Conservation (phyloP, 1,284 basidiomycete species). For the Ganoderma meredithae region DNA sequence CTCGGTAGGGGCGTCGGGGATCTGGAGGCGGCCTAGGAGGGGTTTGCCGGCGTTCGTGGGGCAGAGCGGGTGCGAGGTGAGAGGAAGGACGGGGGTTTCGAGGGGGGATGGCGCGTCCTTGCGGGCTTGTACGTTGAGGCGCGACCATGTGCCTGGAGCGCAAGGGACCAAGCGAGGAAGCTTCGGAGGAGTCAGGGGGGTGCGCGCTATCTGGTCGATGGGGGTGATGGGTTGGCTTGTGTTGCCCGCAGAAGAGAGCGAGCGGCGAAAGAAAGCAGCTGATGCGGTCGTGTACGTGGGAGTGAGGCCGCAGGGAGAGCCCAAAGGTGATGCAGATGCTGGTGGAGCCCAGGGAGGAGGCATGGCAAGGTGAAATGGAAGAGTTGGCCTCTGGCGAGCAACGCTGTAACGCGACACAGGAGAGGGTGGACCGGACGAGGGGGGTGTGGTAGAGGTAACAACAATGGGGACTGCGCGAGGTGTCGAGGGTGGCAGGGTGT, state of each 20-base stretch:
- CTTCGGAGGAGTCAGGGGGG: conserved; percentile 38
- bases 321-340: conserved; percentile 12
- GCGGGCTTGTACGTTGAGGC: conserved; percentile 19
- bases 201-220: conserved; percentile 41
- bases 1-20: conserved; percentile 17
- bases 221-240: conserved; percentile 38
- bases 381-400: conserved; percentile 36
- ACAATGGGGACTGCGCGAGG: conserved; percentile 10
- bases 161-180: conserved; percentile 30
- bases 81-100: conserved; percentile 15
- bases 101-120: conserved; percentile 20
- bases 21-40: conserved; percentile 20
- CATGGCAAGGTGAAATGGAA: conserved; percentile 38
- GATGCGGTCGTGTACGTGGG: conserved; percentile 9
- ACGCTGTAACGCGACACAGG: conserved; percentile 41
- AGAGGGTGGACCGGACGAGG: neutral
- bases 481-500: neutral
- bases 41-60: conserved; percentile 15
- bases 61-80: conserved; percentile 22
- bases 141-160: conserved; percentile 26
- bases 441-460: neutral
- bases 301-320: conserved; percentile 5
- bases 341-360: conserved; percentile 24
- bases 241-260: conserved; percentile 13
- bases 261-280: conserved; percentile 17